These are phyloP conservation scores for Cryptosporidium ubiquitum DNA, from an alignment of 169 alveolate genomes.

Conservation along the genomic window DNA sequence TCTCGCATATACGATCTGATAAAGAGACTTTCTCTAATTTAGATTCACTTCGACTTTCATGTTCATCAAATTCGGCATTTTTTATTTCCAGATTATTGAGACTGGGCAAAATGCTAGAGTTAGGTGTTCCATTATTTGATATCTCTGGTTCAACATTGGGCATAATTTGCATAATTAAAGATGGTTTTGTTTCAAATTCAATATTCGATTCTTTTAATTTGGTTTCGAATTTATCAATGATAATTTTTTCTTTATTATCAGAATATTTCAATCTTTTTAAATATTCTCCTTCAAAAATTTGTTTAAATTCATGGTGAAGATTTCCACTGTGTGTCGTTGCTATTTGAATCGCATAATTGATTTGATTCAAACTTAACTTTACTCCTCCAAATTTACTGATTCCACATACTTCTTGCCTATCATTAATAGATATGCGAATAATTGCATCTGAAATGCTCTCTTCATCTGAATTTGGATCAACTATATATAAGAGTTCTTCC, in stretches of 20 bases:
- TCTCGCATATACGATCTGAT: slow-evolving; percentile 51
- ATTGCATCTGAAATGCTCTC: slow-evolving; percentile 29
- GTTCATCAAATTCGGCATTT: background rate
- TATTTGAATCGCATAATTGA: slow-evolving; percentile 56
- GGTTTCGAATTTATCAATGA: background rate
- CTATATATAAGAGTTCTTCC: slow-evolving; percentile 53
- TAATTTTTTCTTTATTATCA: background rate
- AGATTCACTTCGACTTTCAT: background rate
- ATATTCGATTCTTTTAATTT: background rate
- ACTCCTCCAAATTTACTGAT: slow-evolving; percentile 53
- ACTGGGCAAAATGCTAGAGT: background rate
- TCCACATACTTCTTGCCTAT: slow-evolving; percentile 32
- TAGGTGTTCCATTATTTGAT: background rate
- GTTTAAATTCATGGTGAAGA: slow-evolving; percentile 27
- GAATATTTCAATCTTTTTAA: background rate
- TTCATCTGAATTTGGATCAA: slow-evolving; percentile 56
- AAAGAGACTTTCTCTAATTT: background rate
- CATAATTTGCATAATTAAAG: slow-evolving; percentile 3
- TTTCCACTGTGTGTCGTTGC: slow-evolving; percentile 53
- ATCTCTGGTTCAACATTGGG: background rate
- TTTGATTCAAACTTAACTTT: slow-evolving; percentile 19
- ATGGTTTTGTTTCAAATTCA: background rate
- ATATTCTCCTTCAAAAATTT: background rate
- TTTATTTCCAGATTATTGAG: background rate
- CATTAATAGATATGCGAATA: slow-evolving; percentile 48